Evolutionary conservation across 2,329 filamentous ascomycete genomes (phyloP).

Genomic region (Elsinoe arachidis): DNA sequence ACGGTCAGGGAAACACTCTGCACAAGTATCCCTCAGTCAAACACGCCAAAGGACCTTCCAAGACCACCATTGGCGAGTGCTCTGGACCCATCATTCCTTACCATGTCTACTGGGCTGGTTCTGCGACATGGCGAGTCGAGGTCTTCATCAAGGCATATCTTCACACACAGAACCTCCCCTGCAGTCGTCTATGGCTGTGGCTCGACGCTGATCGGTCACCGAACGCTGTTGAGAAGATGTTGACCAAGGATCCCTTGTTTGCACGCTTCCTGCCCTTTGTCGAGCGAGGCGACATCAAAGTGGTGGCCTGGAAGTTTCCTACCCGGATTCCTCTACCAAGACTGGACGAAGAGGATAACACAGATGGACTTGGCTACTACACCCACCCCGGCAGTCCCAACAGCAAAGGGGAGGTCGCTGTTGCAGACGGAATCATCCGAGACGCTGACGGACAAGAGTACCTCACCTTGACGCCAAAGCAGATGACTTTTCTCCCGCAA

Average conservation of each 20-base stretch:
- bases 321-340: slow-evolving; percentile 42
- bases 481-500: slow-evolving; percentile 50
- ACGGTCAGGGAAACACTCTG: slow-evolving; percentile 34
- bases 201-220: slow-evolving; percentile 46
- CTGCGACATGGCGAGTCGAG: slow-evolving; percentile 49
- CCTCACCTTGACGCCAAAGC: slow-evolving; percentile 45
- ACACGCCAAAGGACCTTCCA: slow-evolving; percentile 30
- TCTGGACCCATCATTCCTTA: slow-evolving; percentile 48
- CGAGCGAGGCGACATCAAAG: slow-evolving; percentile 43
- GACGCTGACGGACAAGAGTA: slow-evolving; percentile 44
- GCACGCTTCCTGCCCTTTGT: slow-evolving; percentile 46
- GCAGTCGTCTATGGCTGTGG: slow-evolving; percentile 47
- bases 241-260: slow-evolving; percentile 44
- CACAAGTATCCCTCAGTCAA: slow-evolving; percentile 30
- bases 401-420: slow-evolving; percentile 32
- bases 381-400: slow-evolving; percentile 39
- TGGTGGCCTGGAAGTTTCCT: slow-evolving; percentile 48
- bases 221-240: slow-evolving; percentile 43
- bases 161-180: slow-evolving; percentile 49
- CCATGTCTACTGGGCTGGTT: slow-evolving; percentile 50
- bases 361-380: slow-evolving; percentile 43
- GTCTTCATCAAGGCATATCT: slow-evolving; percentile 50
- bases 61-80: slow-evolving; percentile 40
- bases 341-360: slow-evolving; percentile 36
- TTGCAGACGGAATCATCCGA: slow-evolving; percentile 45